Base-by-base conservation (phyloP, 2,329 filamentous ascomycete species). In the Cladorrhinum sp. region DNA sequence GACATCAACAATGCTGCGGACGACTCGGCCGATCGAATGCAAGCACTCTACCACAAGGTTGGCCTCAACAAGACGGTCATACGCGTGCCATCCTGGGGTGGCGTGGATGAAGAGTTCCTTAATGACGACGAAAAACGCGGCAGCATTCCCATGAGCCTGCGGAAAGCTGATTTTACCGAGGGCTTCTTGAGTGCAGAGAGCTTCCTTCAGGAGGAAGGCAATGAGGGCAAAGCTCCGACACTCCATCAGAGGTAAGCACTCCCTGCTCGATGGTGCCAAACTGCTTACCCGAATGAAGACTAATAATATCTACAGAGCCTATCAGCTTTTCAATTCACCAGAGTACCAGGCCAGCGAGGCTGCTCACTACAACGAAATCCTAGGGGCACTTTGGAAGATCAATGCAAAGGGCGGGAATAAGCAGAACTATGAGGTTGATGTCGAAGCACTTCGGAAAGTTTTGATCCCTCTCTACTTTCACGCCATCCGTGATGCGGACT, bases 1-100 rank as follows among this genome's bases (percentile, higher is more conserved):
- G 60, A 64, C 36, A 64, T 64, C 57, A 64, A 64, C 54, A 54
- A 23, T 20, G 54, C 62, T 0, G 57, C 60, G 1, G 62, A 64
- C 20, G 62, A 64, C n/a, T 60, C 60, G 0, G 59, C 59, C n/a
- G 59, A 64, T 36, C 39, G 62, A 2, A 61, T 61, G 59, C n/a
- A 55, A 2, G 28, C 53, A 2, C 18, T 60, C 1, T 62, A 60
- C 20, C 3, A 58, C 14, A 58, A 60, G 3, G 10, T 60, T 1
- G 62, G 59, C 1, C 46, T 64, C 36, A 64, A 62, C 2, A 64
- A 64, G 21, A n/a, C 9, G 8, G 28, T 55, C 57, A 60, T 64
- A 18, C 59, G 62, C 16, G 57, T 64, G 57, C 59, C 55, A 39
- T 60, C 57, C 1, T 64, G 62, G 62, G 57, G 50, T 2, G 12